A percentile compares a stretch with the other conserved stretches of the same genome.
Evolutionary conservation across 805 yeast species (phyloP).

Genomic region (Pichia heedii): DNA sequence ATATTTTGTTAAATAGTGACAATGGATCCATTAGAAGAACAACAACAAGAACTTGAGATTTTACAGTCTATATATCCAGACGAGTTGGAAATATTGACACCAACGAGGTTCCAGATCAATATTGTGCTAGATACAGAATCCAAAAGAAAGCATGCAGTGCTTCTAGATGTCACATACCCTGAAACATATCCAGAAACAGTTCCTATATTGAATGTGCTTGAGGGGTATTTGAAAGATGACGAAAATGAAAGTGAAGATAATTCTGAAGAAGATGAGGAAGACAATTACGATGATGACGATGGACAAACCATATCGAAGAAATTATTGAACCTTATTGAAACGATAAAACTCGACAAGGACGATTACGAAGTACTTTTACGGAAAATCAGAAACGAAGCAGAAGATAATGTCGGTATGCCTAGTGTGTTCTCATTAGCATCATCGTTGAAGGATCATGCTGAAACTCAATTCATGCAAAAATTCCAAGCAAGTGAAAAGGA

Average conservation of each 20-base stretch:
- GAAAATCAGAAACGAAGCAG: slow-evolving; percentile 50
- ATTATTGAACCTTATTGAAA: slow-evolving; percentile 47
- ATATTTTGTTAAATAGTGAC: background rate
- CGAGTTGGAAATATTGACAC: slow-evolving; percentile 45
- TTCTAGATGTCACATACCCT: slow-evolving; percentile 62
- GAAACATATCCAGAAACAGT: slow-evolving; percentile 73
- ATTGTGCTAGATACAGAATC: slow-evolving; percentile 63
- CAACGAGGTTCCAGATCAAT: slow-evolving; percentile 46
- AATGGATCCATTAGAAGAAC: slow-evolving; percentile 55
- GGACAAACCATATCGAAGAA: slow-evolving; percentile 20
- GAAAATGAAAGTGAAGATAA: slow-evolving; percentile 35
- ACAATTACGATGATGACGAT: slow-evolving; percentile 26
- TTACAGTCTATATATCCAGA: slow-evolving; percentile 90
- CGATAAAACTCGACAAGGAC: slow-evolving; percentile 41
- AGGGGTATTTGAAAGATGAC: slow-evolving; percentile 23
- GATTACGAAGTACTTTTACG: slow-evolving; percentile 36
- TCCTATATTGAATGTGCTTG: slow-evolving; percentile 41
- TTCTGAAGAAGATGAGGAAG: slow-evolving; percentile 40
- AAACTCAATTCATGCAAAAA: slow-evolving; percentile 52
- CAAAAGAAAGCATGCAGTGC: slow-evolving; percentile 45
- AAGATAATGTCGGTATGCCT: slow-evolving; percentile 84
- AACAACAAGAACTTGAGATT: slow-evolving; percentile 81
- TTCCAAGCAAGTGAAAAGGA: slow-evolving; percentile 43
- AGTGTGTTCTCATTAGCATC: slow-evolving; percentile 75
- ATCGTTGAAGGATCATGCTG: slow-evolving; percentile 74